These are phyloP conservation scores for Persicaria maculosa DNA, from an alignment of 148 eudicot genomes.

Conservation along the genomic window DNA sequence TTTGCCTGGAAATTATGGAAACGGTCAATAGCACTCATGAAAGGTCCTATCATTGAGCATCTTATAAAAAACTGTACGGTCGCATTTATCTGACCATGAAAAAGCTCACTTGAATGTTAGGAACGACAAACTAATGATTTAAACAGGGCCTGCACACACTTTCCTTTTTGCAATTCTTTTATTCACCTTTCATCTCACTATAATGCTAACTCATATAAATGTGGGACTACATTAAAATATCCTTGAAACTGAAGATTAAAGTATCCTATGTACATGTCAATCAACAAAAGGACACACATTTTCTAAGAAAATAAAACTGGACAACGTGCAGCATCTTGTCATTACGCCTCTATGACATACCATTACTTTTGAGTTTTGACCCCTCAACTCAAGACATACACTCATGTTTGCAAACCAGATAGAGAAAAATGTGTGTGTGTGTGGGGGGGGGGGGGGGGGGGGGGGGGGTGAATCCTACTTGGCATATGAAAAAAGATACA, in stretches of 20 bases:
- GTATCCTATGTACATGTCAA: neutral
- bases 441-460: too few species aligned
- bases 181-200: neutral
- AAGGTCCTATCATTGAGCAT: neutral
- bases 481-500: neutral
- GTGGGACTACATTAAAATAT: neutral
- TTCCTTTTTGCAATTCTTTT: neutral
- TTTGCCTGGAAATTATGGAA: slow-evolving; percentile 52
- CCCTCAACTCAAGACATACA: neutral
- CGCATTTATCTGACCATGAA: neutral
- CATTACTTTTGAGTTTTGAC: neutral
- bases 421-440: too few species aligned
- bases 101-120: neutral
- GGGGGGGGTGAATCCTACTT: too few species aligned
- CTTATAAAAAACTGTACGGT: neutral
- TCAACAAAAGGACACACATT: neutral
- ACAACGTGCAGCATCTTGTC: neutral
- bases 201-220: neutral
- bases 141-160: neutral
- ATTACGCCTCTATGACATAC: neutral
- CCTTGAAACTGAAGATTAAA: neutral
- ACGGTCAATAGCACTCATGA: neutral
- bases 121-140: neutral
- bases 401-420: neutral
- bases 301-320: neutral